Evolutionary conservation across 2,329 filamentous ascomycete genomes (phyloP).

Genomic region (Myriosclerotinia duriaeana): DNA sequence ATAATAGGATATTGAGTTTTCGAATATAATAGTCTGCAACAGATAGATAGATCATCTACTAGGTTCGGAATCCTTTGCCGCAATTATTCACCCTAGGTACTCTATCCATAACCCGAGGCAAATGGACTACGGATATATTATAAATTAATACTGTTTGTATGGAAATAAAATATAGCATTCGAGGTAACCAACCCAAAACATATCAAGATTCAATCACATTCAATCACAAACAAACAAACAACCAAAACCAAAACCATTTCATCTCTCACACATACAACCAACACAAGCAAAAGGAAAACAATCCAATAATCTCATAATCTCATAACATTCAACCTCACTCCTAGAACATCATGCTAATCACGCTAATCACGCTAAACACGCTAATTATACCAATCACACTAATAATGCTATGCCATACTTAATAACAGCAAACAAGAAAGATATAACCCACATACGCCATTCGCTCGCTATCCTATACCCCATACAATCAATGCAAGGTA

Average conservation of each 20-base stretch:
- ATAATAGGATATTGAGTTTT: no score
- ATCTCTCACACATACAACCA: no score
- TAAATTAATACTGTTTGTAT: neutral
- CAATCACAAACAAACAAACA: no score
- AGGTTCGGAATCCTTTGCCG: slow-evolving; percentile 20
- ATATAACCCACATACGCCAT: neutral
- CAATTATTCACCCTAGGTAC: neutral
- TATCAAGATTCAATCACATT: no score
- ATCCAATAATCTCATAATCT: no score
- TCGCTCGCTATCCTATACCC: neutral
- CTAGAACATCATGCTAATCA: no score
- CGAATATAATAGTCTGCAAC: neutral
- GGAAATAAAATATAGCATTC: neutral
- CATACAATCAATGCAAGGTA: slow-evolving; percentile 1
- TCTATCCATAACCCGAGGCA: neutral
- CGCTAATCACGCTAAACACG: no score
- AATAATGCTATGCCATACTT: neutral
- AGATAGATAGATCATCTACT: slow-evolving; percentile 4
- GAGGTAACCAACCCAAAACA: no score
- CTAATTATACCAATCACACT: no score
- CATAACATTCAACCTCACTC: no score
- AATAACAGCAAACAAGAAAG: neutral
- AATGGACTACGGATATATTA: neutral
- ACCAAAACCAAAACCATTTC: no score
- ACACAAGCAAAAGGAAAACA: no score